These are phyloP conservation scores for Bimuria novae-zelandiae DNA, from an alignment of 2,329 filamentous ascomycete genomes.

Conservation along the genomic window DNA sequence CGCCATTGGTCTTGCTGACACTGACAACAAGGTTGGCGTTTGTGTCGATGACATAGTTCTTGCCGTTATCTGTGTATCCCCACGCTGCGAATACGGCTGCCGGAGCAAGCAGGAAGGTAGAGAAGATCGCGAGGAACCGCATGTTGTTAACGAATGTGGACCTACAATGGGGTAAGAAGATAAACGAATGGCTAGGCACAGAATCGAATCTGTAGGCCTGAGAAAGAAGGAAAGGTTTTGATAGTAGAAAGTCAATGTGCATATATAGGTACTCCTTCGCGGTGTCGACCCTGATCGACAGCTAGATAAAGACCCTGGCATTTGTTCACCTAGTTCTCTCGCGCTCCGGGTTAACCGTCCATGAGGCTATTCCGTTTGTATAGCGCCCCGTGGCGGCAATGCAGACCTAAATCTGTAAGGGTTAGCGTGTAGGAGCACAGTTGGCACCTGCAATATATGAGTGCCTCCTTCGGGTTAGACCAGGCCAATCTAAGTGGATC, in stretches of 20 bases:
- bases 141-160: conserved; percentile 9
- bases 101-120: conserved; percentile 27
- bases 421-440: background rate
- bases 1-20: conserved; percentile 56
- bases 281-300: background rate
- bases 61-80: conserved; percentile 48
- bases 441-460: background rate
- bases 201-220: background rate
- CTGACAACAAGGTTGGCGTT: conserved; percentile 32
- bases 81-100: conserved; percentile 44
- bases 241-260: no score
- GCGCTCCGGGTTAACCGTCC: background rate
- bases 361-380: background rate
- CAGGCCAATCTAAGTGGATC: no score
- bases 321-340: background rate
- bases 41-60: conserved; percentile 47
- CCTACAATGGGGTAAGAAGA: background rate
- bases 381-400: background rate
- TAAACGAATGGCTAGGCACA: background rate
- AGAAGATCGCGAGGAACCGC: conserved; percentile 21
- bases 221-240: no score
- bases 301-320: background rate
- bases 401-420: background rate
- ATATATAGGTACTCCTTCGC: background rate
- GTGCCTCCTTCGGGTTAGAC: background rate